These are phyloP conservation scores for Ustilago nuda DNA, from an alignment of 1,284 basidiomycete species.

Conservation along the genomic window DNA sequence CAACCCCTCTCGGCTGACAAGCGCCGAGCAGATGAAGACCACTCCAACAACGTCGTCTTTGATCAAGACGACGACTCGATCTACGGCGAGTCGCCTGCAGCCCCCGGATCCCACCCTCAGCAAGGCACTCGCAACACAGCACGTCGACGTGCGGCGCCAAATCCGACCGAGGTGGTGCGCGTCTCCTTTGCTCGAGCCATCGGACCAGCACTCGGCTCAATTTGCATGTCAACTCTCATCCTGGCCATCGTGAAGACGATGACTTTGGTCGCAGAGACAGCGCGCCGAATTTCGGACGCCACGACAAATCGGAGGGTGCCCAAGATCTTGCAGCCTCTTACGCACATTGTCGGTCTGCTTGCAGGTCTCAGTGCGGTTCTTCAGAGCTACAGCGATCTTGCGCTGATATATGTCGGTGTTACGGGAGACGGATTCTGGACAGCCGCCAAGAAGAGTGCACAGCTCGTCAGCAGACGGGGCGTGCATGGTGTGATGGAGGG, in stretches of 20 bases:
- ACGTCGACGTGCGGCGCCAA: slow-evolving; percentile 31
- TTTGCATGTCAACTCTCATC: slow-evolving; percentile 81
- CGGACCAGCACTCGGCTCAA: slow-evolving; percentile 82
- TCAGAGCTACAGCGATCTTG: slow-evolving; percentile 76
- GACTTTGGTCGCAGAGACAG: slow-evolving; percentile 72
- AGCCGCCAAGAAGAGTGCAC: slow-evolving; percentile 78
- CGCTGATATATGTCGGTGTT: slow-evolving; percentile 84
- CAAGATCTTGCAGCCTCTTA: slow-evolving; percentile 69
- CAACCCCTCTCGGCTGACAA: slow-evolving; percentile 28
- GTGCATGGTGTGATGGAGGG: slow-evolving; percentile 67
- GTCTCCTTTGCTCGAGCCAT: slow-evolving; percentile 82
- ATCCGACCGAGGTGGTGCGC: slow-evolving; percentile 75
- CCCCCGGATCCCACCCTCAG: slow-evolving; percentile 37
- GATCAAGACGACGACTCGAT: slow-evolving; percentile 47
- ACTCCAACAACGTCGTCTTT: slow-evolving; percentile 17
- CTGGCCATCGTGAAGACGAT: slow-evolving; percentile 76
- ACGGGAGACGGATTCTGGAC: slow-evolving; percentile 86
- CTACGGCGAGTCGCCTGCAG: slow-evolving; percentile 35
- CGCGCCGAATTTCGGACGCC: slow-evolving; percentile 56
- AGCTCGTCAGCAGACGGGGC: slow-evolving; percentile 72
- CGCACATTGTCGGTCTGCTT: slow-evolving; percentile 74
- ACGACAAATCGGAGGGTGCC: slow-evolving; percentile 50
- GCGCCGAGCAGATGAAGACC: slow-evolving; percentile 44
- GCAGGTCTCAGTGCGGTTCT: slow-evolving; percentile 73
- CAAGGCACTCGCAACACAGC: slow-evolving; percentile 3